These are phyloP conservation scores for Cladophialophora carrionii DNA, from an alignment of 2,329 filamentous ascomycete genomes.

Conservation along the genomic window DNA sequence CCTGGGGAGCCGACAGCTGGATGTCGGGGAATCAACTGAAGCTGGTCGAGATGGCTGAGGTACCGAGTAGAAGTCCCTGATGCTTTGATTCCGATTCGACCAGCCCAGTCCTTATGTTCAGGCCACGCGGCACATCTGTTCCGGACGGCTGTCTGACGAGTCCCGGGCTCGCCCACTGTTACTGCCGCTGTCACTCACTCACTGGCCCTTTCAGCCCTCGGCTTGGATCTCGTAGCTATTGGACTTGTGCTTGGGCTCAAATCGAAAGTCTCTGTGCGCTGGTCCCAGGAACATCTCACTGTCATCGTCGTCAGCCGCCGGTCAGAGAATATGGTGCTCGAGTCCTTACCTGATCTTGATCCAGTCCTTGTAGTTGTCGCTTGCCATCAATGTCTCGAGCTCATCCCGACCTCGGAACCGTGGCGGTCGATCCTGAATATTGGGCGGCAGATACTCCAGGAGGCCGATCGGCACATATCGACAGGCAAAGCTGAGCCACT, in stretches of 20 bases:
- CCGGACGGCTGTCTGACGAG: neutral
- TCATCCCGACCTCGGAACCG: constrained; percentile 83
- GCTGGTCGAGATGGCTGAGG: neutral
- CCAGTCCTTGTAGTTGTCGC: constrained; percentile 94
- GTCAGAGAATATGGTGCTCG: constrained; percentile 30
- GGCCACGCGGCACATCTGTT: neutral
- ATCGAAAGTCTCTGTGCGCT: constrained; percentile 85
- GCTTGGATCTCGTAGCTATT: constrained; percentile 84
- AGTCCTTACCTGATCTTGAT: constrained; percentile 86
- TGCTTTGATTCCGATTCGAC: neutral
- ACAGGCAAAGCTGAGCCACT: constrained; percentile 92
- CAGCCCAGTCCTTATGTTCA: neutral
- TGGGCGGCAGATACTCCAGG: constrained; percentile 84
- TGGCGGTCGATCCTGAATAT: constrained; percentile 85
- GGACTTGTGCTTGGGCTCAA: constrained; percentile 97
- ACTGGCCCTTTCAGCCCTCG: constrained; percentile 57
- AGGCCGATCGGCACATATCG: constrained; percentile 90
- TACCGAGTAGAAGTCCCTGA: neutral
- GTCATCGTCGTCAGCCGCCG: constrained; percentile 9
- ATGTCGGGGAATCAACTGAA: neutral
- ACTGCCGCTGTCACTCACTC: neutral
- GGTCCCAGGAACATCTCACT: constrained; percentile 98
- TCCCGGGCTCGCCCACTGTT: neutral
- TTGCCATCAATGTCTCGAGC: constrained; percentile 88
- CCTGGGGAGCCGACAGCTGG: neutral